phyloP scores from a whole-genome alignment of 1,284 basidiomycete genomes.

The Wolfiporia cocos region DNA sequence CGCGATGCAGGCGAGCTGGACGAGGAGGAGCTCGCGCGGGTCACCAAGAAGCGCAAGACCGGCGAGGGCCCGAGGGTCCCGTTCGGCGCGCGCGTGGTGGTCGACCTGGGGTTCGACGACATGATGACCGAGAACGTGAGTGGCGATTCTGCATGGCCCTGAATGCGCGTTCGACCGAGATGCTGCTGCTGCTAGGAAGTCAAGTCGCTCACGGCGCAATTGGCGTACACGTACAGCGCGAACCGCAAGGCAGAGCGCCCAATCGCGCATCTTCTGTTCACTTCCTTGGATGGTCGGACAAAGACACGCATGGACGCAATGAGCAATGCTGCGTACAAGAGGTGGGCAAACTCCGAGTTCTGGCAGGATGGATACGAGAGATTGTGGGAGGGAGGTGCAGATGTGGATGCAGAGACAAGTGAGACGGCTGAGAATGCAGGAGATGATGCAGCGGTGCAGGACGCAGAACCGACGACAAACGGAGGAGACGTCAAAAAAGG shows the following conservation, averaged over 20 bases:
- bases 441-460: background rate
- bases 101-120: conserved; percentile 94
- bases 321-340: conserved; percentile 64
- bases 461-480: background rate
- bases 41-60: conserved; percentile 37
- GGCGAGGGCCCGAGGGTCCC: conserved; percentile 30
- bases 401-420: conserved; percentile 1
- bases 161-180: background rate
- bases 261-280: conserved; percentile 71
- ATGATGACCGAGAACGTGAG: conserved; percentile 91
- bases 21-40: conserved; percentile 31
- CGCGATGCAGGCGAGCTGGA: conserved; percentile 46
- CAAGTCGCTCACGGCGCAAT: conserved; percentile 80
- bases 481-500: background rate
- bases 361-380: conserved; percentile 68
- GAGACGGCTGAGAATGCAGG: background rate
- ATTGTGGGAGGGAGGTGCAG: conserved; percentile 45
- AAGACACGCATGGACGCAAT: conserved; percentile 62
- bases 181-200: conserved; percentile 60
- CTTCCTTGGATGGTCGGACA: conserved; percentile 72
- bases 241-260: conserved; percentile 73
- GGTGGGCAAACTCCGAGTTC: conserved; percentile 83
- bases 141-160: conserved; percentile 7
- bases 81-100: conserved; percentile 74
- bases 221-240: conserved; percentile 84